phyloP scores from a whole-genome alignment of 2,329 filamentous ascomycete species.

The Nemania diffusa region DNA sequence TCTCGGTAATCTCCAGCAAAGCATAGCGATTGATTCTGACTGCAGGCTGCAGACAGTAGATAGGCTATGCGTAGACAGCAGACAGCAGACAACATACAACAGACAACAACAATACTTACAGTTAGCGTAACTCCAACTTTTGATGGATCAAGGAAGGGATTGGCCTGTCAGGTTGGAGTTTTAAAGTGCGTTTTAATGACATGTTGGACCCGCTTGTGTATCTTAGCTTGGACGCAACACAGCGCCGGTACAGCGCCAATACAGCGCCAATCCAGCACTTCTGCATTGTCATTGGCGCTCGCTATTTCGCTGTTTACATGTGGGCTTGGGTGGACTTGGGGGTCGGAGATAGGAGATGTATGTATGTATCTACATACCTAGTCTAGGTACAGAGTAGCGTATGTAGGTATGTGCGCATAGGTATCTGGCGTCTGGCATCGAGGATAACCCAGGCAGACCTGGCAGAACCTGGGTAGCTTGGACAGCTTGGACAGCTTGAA shows the following conservation, averaged over 20 bases:
- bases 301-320: not conserved
- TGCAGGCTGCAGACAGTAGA: conserved; percentile 4
- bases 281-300: not conserved
- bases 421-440: not conserved
- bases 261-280: not conserved
- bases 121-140: not conserved
- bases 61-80: not conserved
- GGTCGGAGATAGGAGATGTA: not conserved
- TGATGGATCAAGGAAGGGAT: not conserved
- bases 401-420: too few species aligned
- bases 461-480: too few species aligned
- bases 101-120: not conserved
- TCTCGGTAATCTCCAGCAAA: conserved; percentile 16
- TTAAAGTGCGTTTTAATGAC: not conserved
- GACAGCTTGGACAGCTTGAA: too few species aligned
- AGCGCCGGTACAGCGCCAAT: not conserved
- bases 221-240: not conserved
- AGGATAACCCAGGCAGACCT: too few species aligned
- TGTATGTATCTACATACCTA: not conserved
- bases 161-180: not conserved
- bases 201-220: not conserved
- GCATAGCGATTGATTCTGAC: conserved; percentile 12
- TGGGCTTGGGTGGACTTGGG: not conserved
- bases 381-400: too few species aligned
- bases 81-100: not conserved